Percentiles rank a stretch among this genome's conserved stretches.
Evolutionary conservation across 768 basidiomycete genomes (phyloP).

Genomic region (Hortiboletus campestris): DNA sequence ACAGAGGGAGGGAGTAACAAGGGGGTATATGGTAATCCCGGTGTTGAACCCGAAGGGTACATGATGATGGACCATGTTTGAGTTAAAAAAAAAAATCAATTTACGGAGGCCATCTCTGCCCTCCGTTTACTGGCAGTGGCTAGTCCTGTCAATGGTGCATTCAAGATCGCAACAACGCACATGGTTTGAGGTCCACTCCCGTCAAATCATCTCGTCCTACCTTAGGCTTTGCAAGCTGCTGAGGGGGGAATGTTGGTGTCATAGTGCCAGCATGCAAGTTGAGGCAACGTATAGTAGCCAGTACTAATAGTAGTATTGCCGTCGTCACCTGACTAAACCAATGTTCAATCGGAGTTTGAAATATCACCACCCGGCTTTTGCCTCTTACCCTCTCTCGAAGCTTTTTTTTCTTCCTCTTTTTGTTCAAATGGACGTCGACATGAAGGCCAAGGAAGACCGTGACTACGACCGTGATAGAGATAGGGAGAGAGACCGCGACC

Average conservation of each 20-base stretch:
- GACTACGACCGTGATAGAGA: conserved; percentile 61
- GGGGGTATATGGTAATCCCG: not conserved
- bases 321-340: conserved; percentile 17
- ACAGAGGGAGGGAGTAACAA: not conserved
- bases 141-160: not conserved
- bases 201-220: too few species aligned
- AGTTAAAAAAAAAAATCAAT: not conserved
- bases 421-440: conserved; percentile 71
- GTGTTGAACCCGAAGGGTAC: not conserved
- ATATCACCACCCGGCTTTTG: not conserved
- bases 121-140: not conserved
- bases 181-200: not conserved
- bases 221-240: too few species aligned
- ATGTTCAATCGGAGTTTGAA: conserved; percentile 23
- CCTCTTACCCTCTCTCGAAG: conserved; percentile 9
- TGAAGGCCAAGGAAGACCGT: conserved; percentile 73
- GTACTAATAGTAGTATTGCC: too few species aligned
- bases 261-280: too few species aligned
- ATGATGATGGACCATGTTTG: not conserved
- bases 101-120: not conserved
- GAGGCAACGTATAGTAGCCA: too few species aligned
- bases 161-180: not conserved
- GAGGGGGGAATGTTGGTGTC: not conserved
- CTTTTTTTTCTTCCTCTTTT: conserved; percentile 6
- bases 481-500: conserved; percentile 40